phyloP scores from a whole-genome alignment of 2,329 filamentous ascomycete species.

The Grosmannia serpens region DNA sequence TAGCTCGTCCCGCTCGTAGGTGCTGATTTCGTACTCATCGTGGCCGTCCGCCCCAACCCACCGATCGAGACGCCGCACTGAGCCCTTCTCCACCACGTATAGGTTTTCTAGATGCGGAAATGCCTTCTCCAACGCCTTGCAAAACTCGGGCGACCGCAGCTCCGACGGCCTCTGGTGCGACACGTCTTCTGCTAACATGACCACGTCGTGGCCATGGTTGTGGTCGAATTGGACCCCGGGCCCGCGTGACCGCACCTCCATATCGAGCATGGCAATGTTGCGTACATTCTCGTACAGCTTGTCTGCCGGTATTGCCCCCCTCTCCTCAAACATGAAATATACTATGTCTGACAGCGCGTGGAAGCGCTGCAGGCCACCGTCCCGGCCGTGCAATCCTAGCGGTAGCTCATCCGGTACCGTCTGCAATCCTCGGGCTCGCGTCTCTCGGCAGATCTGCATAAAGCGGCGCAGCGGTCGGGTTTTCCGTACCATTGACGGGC shows the following conservation, averaged over 20 bases:
- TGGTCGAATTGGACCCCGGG: constrained; percentile 3
- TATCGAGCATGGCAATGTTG: constrained; percentile 5
- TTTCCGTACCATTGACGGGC: neutral
- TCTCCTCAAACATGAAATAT: constrained; percentile 1
- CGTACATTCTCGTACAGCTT: constrained; percentile 1
- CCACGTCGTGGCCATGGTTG: neutral
- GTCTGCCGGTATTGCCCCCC: neutral
- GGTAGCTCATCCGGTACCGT: constrained; percentile 10
- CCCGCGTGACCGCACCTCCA: neutral
- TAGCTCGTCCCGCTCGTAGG: neutral
- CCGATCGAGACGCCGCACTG: neutral
- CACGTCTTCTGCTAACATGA: neutral
- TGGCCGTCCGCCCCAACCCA: constrained; percentile 4
- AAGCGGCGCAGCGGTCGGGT: constrained; percentile 2
- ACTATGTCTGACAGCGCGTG: constrained; percentile 9
- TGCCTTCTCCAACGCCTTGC: neutral
- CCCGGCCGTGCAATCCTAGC: neutral
- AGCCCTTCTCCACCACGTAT: constrained; percentile 8
- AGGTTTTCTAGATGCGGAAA: constrained; percentile 8
- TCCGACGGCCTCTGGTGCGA: constrained; percentile 5
- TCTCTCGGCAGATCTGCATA: constrained; percentile 9
- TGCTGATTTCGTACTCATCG: constrained; percentile 1
- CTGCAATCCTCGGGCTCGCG: constrained; percentile 6
- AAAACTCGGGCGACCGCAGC: neutral
- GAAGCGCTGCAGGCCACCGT: constrained; percentile 6